Evolutionary conservation across 2,329 filamentous ascomycete genomes (phyloP).

Genomic region (Exophiala sp.): DNA sequence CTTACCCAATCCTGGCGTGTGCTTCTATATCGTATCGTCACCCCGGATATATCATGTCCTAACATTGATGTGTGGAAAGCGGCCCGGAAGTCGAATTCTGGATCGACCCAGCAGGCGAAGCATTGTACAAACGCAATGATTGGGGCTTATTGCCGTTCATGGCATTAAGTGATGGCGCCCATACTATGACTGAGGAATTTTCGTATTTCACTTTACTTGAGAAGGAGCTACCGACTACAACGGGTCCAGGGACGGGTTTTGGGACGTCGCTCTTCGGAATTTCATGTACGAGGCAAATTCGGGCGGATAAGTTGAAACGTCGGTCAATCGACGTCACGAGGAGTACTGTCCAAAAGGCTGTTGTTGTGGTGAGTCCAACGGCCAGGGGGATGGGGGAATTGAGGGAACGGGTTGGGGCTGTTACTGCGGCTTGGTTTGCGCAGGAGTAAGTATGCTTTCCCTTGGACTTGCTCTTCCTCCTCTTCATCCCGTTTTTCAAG

Average conservation of each 20-base stretch:
- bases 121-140: slow-evolving; percentile 79
- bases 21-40: neutral
- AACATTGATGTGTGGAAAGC: slow-evolving; percentile 37
- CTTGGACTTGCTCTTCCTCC: neutral
- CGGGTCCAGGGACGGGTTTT: neutral
- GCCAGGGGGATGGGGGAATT: slow-evolving; percentile 88
- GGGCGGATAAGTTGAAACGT: slow-evolving; percentile 71
- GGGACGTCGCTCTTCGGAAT: slow-evolving; percentile 91
- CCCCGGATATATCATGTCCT: neutral
- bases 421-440: slow-evolving; percentile 94
- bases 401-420: slow-evolving; percentile 81
- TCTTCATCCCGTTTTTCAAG: neutral
- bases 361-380: slow-evolving; percentile 89
- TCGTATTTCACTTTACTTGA: slow-evolving; percentile 92
- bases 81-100: slow-evolving; percentile 93
- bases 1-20: neutral
- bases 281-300: slow-evolving; percentile 87
- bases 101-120: slow-evolving; percentile 74
- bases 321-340: slow-evolving; percentile 88
- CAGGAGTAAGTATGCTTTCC: slow-evolving; percentile 71
- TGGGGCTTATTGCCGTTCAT: slow-evolving; percentile 94
- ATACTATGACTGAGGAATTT: slow-evolving; percentile 93
- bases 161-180: slow-evolving; percentile 92
- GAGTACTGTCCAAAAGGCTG: slow-evolving; percentile 95
- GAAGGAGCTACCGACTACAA: slow-evolving; percentile 1